Base-by-base conservation (phyloP, 352 stramenopile genomes). In the Pythium diclinum region DNA sequence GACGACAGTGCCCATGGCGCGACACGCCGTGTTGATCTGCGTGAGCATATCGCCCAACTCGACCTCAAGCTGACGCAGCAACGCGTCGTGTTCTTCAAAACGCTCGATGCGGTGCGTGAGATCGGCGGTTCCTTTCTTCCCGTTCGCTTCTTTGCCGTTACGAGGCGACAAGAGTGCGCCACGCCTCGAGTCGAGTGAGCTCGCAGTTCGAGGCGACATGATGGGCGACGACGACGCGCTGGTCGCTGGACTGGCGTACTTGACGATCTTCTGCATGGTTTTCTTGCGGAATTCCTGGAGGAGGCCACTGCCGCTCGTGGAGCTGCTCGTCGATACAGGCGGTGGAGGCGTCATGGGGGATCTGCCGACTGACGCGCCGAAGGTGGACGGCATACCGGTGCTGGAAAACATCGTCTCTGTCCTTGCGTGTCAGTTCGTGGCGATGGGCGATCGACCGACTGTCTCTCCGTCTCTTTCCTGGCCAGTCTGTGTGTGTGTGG, bases 281-380 rank as follows among this genome's bases (percentile, higher is more conserved):
- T 85, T 88, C 63, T 72, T 78, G 10, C 78, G 60, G 60, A 91
- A 72, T 2, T 77, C 83, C n/a, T 86, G 81, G 30, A 92, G 56
- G 56, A 92, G 54, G 0, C 73, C 73, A 13, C 67, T 63, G 25
- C 53, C 42, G 6, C 23, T 17, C 4, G 32, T 32, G 7, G 33
- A 25, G 30, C n/a, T 52, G n/a, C 36, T 34, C 32, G 36, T 48
- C 9, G 33, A 8, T 6, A 28, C 14, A 10, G 58, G 56, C 19
- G 55, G 56, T 28, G 56, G 56, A 16, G 63, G 56, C 8, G 51
- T 56, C 51, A 60, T 60, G 13, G 46, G 30, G 10, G 32, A 48
- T 63, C 56, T 44, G 17, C 23, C 23, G 16, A 9, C 33, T 3
- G 48, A 21, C 44, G 44, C n/a, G 21, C 44, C n/a, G 19, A 51